Evolutionary conservation across 139 green algal species (phyloP).

Genomic region (Chlorella sp.): DNA sequence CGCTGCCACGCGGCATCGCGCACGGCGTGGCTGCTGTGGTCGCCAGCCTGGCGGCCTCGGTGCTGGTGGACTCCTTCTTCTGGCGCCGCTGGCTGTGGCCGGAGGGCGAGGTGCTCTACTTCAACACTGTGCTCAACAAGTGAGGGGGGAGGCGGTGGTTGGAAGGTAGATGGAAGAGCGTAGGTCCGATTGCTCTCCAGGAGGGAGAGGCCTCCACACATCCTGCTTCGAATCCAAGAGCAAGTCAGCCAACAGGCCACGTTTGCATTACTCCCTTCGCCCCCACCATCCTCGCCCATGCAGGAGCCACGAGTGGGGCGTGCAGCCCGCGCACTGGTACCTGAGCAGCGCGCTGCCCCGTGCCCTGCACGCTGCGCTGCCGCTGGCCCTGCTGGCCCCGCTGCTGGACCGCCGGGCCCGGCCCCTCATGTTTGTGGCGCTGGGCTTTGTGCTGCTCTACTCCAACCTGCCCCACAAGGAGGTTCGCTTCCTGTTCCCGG

Average conservation of each 20-base stretch:
- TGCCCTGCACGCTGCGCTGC: slow-evolving; percentile 55
- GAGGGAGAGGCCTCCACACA: no score
- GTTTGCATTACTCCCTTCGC: no score
- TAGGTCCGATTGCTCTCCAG: no score
- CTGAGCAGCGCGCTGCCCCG: slow-evolving; percentile 74
- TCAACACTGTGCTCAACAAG: slow-evolving; percentile 86
- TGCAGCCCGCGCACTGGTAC: slow-evolving; percentile 77
- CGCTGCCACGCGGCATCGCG: not conserved
- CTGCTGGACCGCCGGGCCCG: slow-evolving; percentile 50
- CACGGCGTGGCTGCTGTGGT: slow-evolving; percentile 29
- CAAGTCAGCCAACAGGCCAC: no score
- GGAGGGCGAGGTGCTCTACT: slow-evolving; percentile 86
- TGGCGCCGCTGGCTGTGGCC: slow-evolving; percentile 86
- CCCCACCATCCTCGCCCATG: no score
- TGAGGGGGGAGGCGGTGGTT: slow-evolving; percentile 20
- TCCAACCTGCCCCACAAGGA: slow-evolving; percentile 86
- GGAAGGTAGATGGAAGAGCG: not conserved
- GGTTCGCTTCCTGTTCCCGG: slow-evolving; percentile 85
- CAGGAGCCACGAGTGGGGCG: slow-evolving; percentile 85
- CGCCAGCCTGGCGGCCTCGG: slow-evolving; percentile 48
- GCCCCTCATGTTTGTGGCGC: slow-evolving; percentile 17
- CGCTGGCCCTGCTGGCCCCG: slow-evolving; percentile 58
- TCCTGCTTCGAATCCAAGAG: no score
- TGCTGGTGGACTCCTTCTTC: slow-evolving; percentile 77
- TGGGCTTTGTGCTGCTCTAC: slow-evolving; percentile 77